phyloP scores from a whole-genome alignment of 768 basidiomycete genomes.

The Mycena olivaceomarginata region DNA sequence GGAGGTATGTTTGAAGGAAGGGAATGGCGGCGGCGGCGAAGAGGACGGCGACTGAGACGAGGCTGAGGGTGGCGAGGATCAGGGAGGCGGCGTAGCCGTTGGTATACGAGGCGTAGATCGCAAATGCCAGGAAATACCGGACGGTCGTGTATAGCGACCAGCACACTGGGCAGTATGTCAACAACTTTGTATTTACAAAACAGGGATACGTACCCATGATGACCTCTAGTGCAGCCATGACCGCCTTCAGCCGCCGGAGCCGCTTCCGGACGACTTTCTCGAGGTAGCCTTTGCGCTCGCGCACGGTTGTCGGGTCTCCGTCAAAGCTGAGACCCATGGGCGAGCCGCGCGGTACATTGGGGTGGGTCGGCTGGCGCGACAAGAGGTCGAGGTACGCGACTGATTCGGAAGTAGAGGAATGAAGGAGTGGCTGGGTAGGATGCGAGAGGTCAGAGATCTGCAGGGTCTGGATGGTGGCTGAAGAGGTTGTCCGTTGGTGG shows the following conservation, averaged over 20 bases:
- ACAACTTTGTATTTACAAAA: slow-evolving; percentile 9
- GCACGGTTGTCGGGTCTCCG: slow-evolving; percentile 49
- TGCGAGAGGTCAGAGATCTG: slow-evolving; percentile 61
- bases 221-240: slow-evolving; percentile 55
- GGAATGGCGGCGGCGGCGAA: slow-evolving; percentile 61
- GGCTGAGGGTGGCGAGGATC: slow-evolving; percentile 68
- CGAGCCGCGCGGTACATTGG: slow-evolving; percentile 50
- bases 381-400: slow-evolving; percentile 57
- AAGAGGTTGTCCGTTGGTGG: slow-evolving; percentile 64
- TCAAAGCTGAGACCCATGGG: slow-evolving; percentile 51
- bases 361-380: slow-evolving; percentile 55
- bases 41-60: slow-evolving; percentile 63
- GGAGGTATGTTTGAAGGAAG: slow-evolving; percentile 60
- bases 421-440: slow-evolving; percentile 66
- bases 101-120: slow-evolving; percentile 58
- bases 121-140: slow-evolving; percentile 80
- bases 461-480: slow-evolving; percentile 43
- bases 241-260: slow-evolving; percentile 52
- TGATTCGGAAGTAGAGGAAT: slow-evolving; percentile 52
- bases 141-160: slow-evolving; percentile 80
- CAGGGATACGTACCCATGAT: slow-evolving; percentile 60
- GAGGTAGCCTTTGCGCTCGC: slow-evolving; percentile 54
- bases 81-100: slow-evolving; percentile 69
- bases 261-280: slow-evolving; percentile 50
- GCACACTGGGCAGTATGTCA: slow-evolving; percentile 58